phyloP scores from a whole-genome alignment of 2,329 filamentous ascomycete genomes.

The Penicillium sp. region DNA sequence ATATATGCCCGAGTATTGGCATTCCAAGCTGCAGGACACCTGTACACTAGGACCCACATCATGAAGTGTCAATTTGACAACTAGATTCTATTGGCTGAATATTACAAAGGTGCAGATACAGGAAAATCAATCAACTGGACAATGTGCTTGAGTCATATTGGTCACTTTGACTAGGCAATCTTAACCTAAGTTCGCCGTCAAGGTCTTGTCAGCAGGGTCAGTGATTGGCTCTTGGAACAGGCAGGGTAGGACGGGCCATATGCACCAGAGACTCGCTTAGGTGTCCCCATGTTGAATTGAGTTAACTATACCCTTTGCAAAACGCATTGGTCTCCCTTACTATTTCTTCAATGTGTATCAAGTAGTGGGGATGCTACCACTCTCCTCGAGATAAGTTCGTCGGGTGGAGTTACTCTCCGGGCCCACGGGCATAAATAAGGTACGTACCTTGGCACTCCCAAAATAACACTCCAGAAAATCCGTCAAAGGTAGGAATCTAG shows the following conservation, averaged over 20 bases:
- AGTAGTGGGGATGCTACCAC: no score
- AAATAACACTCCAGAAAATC: no score
- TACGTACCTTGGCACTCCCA: no score
- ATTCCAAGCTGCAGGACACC: background rate
- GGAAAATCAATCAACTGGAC: background rate
- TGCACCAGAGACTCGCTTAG: background rate
- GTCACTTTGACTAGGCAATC: background rate
- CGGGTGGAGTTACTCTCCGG: no score
- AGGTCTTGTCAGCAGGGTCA: background rate
- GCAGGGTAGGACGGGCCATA: background rate
- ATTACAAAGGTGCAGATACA: background rate
- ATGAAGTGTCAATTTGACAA: background rate
- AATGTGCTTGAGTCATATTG: background rate
- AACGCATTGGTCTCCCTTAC: no score
- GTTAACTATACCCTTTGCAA: background rate
- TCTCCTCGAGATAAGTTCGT: no score
- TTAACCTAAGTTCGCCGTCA: background rate
- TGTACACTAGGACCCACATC: background rate
- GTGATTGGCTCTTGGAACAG: background rate
- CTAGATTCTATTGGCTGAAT: background rate
- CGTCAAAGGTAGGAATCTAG: no score
- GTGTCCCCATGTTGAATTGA: background rate
- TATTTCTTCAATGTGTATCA: no score
- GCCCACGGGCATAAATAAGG: no score
- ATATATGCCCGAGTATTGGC: background rate